phyloP scores from a whole-genome alignment of 2,329 filamentous ascomycete genomes.

The Fusarium nanum region DNA sequence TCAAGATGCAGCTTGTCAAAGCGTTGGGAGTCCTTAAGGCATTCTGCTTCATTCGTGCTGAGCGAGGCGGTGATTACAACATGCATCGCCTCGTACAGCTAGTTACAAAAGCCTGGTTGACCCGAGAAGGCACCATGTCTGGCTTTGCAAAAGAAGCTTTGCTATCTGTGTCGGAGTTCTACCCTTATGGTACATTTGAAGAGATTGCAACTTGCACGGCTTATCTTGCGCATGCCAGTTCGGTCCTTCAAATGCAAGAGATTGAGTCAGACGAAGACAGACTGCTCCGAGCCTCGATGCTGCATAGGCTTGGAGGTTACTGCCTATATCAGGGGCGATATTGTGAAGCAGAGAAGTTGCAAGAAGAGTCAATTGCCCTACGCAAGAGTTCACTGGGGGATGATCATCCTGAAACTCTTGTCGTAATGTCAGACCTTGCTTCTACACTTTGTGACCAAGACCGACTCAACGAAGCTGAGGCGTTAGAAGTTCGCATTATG shows the following conservation, averaged over 20 bases:
- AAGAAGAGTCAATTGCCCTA: too few species aligned
- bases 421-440: too few species aligned
- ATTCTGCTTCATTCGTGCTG: slow-evolving; percentile 46
- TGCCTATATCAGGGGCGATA: too few species aligned
- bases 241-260: slow-evolving; percentile 30
- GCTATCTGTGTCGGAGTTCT: slow-evolving; percentile 26
- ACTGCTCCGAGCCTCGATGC: slow-evolving; percentile 18
- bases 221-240: slow-evolving; percentile 44
- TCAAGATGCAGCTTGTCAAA: slow-evolving; percentile 11
- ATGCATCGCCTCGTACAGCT: slow-evolving; percentile 54
- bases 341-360: too few species aligned
- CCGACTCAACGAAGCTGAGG: too few species aligned
- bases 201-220: slow-evolving; percentile 23
- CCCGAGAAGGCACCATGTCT: neutral
- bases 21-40: slow-evolving; percentile 40
- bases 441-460: too few species aligned
- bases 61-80: slow-evolving; percentile 27
- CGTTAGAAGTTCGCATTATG: too few species aligned
- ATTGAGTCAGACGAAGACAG: slow-evolving; percentile 21
- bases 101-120: slow-evolving; percentile 48
- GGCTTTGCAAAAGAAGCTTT: slow-evolving; percentile 42
- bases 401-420: too few species aligned
- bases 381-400: too few species aligned
- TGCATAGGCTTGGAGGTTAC: slow-evolving; percentile 6
- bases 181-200: slow-evolving; percentile 37